phyloP scores from a whole-genome alignment of 2,329 filamentous ascomycete genomes.

The Rutstroemia sp. region DNA sequence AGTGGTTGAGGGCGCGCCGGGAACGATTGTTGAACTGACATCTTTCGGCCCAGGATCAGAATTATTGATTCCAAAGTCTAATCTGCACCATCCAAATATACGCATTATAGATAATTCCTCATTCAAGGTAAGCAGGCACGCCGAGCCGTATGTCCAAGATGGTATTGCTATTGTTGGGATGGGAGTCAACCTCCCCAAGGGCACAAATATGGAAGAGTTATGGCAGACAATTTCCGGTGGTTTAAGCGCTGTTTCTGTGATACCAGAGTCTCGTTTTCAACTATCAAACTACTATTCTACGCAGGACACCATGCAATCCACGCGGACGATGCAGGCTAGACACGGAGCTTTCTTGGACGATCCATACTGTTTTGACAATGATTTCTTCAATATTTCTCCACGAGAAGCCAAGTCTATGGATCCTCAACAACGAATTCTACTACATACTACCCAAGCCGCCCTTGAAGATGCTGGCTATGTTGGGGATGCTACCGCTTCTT shows the following conservation, averaged over 20 bases:
- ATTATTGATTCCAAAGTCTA: no score
- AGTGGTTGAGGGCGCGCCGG: no score
- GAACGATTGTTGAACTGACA: no score
- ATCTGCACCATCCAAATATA: no score
- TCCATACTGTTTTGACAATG: not conserved
- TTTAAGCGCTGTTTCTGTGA: not conserved
- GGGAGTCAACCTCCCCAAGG: no score
- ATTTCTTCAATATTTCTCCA: not conserved
- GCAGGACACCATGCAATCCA: not conserved
- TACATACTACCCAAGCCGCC: not conserved
- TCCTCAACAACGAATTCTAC: not conserved
- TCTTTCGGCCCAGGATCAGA: no score
- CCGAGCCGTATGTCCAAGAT: no score
- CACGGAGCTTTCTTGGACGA: no score
- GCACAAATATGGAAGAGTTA: not conserved
- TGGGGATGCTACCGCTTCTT: not conserved
- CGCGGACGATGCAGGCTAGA: no score
- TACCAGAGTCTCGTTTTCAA: not conserved
- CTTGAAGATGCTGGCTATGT: conserved; percentile 14
- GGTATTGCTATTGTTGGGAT: no score
- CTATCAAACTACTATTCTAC: not conserved
- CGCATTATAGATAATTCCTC: no score
- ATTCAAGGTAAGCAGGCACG: no score
- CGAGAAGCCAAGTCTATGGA: not conserved
- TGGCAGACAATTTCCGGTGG: not conserved